Evolutionary conservation across 768 basidiomycete species (phyloP).

Genomic region (Boletus tylopilopsis): DNA sequence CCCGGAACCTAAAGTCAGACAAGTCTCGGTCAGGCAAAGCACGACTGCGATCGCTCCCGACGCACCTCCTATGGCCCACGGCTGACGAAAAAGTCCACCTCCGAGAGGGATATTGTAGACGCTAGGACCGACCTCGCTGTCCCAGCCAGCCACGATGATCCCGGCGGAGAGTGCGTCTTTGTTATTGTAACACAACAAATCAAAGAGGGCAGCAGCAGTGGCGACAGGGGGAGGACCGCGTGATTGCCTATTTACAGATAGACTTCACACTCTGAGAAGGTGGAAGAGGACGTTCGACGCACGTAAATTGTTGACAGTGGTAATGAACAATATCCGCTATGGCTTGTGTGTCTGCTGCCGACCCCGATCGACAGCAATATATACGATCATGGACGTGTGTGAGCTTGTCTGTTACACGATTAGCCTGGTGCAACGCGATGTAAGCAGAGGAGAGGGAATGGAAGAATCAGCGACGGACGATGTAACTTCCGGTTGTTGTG

Average conservation of each 20-base stretch:
- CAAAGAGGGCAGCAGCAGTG: conserved; percentile 78
- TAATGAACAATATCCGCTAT: conserved; percentile 90
- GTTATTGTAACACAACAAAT: conserved; percentile 88
- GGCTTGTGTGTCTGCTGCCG: conserved; percentile 96
- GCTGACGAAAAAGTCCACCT: conserved; percentile 94
- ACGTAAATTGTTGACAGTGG: conserved; percentile 74
- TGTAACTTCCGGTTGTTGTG: conserved; percentile 95
- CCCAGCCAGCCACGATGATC: conserved; percentile 99
- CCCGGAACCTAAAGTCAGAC: conserved; percentile 64
- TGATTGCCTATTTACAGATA: conserved; percentile 41
- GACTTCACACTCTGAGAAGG: not conserved
- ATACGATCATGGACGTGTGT: conserved; percentile 96
- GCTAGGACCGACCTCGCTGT: conserved; percentile 82
- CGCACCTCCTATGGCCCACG: conserved; percentile 97
- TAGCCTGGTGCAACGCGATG: conserved; percentile 57
- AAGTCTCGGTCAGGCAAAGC: not conserved
- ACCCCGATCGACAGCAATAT: conserved; percentile 98
- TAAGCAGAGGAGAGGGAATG: not conserved
- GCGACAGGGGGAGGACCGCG: conserved; percentile 75
- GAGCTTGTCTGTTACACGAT: conserved; percentile 98
- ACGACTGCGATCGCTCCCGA: not conserved
- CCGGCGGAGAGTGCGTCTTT: conserved; percentile 88
- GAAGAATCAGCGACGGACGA: conserved; percentile 49
- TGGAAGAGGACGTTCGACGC: conserved; percentile 23
- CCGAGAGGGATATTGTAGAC: conserved; percentile 98